A percentile compares a stretch with the other conserved stretches of the same genome.
These are phyloP conservation scores for Mucor racemosus DNA, from an alignment of 371 early-diverging fungal genomes.

Conservation along the genomic window DNA sequence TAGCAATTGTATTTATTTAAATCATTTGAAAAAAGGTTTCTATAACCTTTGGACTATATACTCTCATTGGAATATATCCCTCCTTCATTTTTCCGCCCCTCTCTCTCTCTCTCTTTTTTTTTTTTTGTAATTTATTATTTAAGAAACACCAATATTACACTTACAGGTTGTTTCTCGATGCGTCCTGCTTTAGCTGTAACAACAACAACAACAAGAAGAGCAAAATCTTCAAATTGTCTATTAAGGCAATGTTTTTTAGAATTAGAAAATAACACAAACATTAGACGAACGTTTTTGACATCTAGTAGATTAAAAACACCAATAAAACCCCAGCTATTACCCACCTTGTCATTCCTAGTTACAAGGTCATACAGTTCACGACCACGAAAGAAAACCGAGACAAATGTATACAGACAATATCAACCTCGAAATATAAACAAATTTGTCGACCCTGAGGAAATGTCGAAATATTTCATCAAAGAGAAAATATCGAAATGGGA, in stretches of 20 bases:
- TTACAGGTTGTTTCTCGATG: slow-evolving; percentile 18
- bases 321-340: slow-evolving; percentile 12
- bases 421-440: slow-evolving; percentile 22
- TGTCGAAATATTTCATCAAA: slow-evolving; percentile 2
- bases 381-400: slow-evolving; percentile 2
- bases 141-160: slow-evolving; percentile 1
- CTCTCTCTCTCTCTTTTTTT: not conserved
- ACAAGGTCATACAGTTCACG: slow-evolving; percentile 12
- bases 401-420: not conserved
- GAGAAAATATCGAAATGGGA: slow-evolving; percentile 4
- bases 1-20: slow-evolving; percentile 5
- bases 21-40: slow-evolving; percentile 4
- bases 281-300: slow-evolving; percentile 13
- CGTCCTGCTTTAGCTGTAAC: slow-evolving; percentile 35
- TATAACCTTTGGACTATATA: slow-evolving; percentile 9
- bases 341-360: slow-evolving; percentile 17
- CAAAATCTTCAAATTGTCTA: slow-evolving; percentile 25
- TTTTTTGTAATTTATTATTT: not conserved
- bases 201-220: slow-evolving; percentile 30
- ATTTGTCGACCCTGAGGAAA: slow-evolving; percentile 9
- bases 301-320: not conserved
- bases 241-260: slow-evolving; percentile 17
- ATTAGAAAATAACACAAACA: slow-evolving; percentile 6
- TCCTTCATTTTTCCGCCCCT: not conserved
- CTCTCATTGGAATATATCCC: slow-evolving; percentile 5